Percentiles rank a stretch among this genome's conserved stretches.
phyloP scores from a whole-genome alignment of 2,329 filamentous ascomycete genomes.

The Didymella glomerata region DNA sequence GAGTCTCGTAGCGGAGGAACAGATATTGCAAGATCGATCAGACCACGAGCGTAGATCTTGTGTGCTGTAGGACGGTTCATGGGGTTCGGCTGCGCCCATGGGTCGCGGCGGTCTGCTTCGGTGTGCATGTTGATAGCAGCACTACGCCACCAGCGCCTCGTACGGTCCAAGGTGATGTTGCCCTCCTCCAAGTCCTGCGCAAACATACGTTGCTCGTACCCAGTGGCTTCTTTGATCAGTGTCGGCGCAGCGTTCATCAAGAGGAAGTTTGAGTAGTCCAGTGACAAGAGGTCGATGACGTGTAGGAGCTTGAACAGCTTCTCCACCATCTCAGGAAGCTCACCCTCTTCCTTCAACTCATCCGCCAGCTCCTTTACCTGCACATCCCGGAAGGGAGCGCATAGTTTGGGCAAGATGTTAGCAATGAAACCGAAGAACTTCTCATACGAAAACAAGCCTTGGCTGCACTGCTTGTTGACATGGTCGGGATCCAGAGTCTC shows the following conservation, averaged over 20 bases:
- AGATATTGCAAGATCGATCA: constrained; percentile 78
- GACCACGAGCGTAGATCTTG: constrained; percentile 77
- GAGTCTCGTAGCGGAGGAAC: constrained; percentile 63
- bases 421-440: constrained; percentile 82
- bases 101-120: constrained; percentile 73
- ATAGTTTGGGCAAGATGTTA: constrained; percentile 77
- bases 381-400: constrained; percentile 80
- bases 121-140: constrained; percentile 70
- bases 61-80: constrained; percentile 70
- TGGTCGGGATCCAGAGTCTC: constrained; percentile 78
- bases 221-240: constrained; percentile 73
- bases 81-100: constrained; percentile 65
- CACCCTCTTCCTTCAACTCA: constrained; percentile 59
- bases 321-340: constrained; percentile 72
- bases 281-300: constrained; percentile 78
- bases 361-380: constrained; percentile 75
- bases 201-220: constrained; percentile 79
- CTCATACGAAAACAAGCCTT: constrained; percentile 80
- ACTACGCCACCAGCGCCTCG: constrained; percentile 71
- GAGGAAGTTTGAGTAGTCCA: constrained; percentile 85
- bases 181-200: constrained; percentile 68
- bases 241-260: constrained; percentile 75
- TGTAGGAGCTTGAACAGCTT: constrained; percentile 77
- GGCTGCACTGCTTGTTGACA: constrained; percentile 72
- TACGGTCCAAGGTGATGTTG: constrained; percentile 64